Evolutionary conservation across 2,329 filamentous ascomycete genomes (phyloP).

Genomic region (Hymenoscyphus scutula): DNA sequence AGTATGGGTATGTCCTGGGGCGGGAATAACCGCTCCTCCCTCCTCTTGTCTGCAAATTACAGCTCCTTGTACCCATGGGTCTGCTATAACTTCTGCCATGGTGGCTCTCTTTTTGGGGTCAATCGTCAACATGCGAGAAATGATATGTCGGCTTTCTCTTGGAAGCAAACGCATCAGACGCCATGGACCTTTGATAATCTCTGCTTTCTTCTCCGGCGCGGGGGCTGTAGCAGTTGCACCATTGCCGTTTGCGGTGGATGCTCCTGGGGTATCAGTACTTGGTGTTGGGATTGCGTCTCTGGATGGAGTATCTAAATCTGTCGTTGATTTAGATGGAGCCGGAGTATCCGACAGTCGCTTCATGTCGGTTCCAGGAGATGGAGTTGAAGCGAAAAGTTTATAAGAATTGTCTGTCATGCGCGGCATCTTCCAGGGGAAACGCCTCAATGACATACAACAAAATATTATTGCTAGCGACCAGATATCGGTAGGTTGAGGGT

Average conservation of each 20-base stretch:
- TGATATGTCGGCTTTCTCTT: constrained; percentile 83
- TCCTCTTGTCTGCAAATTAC: constrained; percentile 83
- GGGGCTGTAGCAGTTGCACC: neutral
- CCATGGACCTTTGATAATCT: constrained; percentile 90
- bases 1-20: constrained; percentile 77
- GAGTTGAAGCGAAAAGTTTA: constrained; percentile 84
- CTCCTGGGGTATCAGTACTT: constrained; percentile 12
- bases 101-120: constrained; percentile 79
- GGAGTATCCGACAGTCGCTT: constrained; percentile 26
- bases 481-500: constrained; percentile 90
- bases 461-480: constrained; percentile 99
- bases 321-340: constrained; percentile 29
- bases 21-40: constrained; percentile 64
- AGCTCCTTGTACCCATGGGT: constrained; percentile 86
- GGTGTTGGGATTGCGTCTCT: constrained; percentile 24
- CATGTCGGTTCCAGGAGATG: constrained; percentile 62
- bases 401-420: constrained; percentile 90
- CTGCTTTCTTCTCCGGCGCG: constrained; percentile 52
- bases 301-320: constrained; percentile 24
- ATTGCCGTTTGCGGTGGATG: neutral
- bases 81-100: constrained; percentile 80
- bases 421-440: constrained; percentile 97
- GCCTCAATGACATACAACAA: constrained; percentile 93
- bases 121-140: constrained; percentile 88
- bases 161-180: constrained; percentile 82